Conservation (phyloP, 2,329 filamentous ascomycete species). For the Fusarium azukiicola region DNA sequence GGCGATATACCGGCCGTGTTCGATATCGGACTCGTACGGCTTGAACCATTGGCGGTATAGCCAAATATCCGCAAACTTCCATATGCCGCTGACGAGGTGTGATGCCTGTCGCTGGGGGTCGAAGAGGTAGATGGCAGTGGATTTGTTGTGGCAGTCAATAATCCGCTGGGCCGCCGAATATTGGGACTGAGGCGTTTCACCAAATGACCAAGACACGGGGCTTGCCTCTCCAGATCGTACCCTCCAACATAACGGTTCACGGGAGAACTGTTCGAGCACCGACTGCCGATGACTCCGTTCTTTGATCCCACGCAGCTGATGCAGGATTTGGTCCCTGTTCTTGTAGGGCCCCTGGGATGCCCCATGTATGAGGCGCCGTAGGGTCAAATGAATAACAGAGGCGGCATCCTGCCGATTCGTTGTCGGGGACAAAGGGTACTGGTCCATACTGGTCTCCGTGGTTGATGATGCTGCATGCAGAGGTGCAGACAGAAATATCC, state of each 20-base stretch:
- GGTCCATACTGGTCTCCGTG: too few species aligned
- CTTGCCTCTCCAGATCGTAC: neutral
- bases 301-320: conserved; percentile 11
- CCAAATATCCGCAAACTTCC: conserved; percentile 27
- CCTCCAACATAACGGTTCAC: neutral
- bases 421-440: too few species aligned
- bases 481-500: too few species aligned
- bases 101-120: neutral
- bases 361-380: neutral
- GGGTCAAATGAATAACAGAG: conserved; percentile 9
- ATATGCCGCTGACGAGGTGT: neutral
- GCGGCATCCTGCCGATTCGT: neutral
- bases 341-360: neutral
- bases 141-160: conserved; percentile 17
- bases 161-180: neutral
- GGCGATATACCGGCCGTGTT: conserved; percentile 5
- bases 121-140: conserved; percentile 17
- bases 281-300: neutral
- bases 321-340: conserved; percentile 13
- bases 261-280: conserved; percentile 2
- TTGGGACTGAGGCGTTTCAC: neutral
- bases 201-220: conserved; percentile 8
- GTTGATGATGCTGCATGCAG: too few species aligned
- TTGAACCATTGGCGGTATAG: conserved; percentile 30
- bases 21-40: conserved; percentile 22